These are phyloP conservation scores for Ophiocordyceps camponoti-saundersi DNA, from an alignment of 2,329 filamentous ascomycete species.

Conservation along the genomic window DNA sequence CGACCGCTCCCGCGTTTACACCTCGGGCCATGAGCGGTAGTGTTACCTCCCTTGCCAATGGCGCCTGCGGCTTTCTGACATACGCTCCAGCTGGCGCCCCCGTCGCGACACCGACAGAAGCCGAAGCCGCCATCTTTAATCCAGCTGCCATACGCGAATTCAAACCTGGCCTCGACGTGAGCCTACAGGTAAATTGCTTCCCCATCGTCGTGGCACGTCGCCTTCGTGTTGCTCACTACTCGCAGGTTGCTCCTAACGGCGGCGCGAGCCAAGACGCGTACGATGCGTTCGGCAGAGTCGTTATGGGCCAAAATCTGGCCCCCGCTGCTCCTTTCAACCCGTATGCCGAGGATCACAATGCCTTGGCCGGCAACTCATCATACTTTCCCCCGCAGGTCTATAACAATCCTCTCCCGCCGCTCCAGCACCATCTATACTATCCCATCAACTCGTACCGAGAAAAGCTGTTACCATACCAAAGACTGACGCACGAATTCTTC, in stretches of 20 bases:
- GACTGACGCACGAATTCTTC: conserved; percentile 80
- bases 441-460: conserved; percentile 71
- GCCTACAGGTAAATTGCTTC: conserved; percentile 21
- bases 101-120: conserved; percentile 20
- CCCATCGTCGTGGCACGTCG: background rate
- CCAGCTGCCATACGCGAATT: conserved; percentile 42
- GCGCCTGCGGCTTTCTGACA: background rate
- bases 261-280: conserved; percentile 30
- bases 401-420: conserved; percentile 39
- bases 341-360: conserved; percentile 56
- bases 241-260: conserved; percentile 27
- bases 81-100: conserved; percentile 15
- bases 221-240: background rate
- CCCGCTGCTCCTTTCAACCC: conserved; percentile 45
- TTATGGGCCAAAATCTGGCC: conserved; percentile 33
- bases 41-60: conserved; percentile 1
- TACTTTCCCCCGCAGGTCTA: conserved; percentile 51
- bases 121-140: conserved; percentile 32
- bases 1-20: conserved; percentile 75
- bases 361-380: conserved; percentile 38
- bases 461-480: conserved; percentile 70
- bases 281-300: conserved; percentile 48
- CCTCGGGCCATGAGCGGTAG: conserved; percentile 41
- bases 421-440: conserved; percentile 87
- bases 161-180: conserved; percentile 38